phyloP scores from a whole-genome alignment of 345 rosid species.

The Rhodamnia argentea region DNA sequence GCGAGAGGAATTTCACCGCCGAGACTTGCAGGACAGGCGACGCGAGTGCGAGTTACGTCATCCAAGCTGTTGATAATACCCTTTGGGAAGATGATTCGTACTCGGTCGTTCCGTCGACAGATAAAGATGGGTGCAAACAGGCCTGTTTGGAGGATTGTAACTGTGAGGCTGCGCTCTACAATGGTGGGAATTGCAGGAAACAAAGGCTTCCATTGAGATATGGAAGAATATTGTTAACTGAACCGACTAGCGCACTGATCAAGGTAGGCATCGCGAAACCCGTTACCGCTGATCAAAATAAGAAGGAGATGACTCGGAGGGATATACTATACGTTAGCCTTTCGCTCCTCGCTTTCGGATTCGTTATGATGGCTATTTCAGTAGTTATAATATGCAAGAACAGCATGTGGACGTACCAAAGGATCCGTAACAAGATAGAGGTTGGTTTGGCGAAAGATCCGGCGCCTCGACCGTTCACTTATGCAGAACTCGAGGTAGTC shows the following conservation, averaged over 20 bases:
- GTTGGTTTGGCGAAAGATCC: neutral
- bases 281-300: neutral
- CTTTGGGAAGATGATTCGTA: conserved; percentile 5
- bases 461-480: conserved; percentile 3
- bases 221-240: neutral
- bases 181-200: neutral
- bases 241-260: conserved; percentile 1
- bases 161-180: conserved; percentile 18
- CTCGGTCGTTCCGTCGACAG: neutral
- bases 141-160: conserved; percentile 15
- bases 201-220: conserved; percentile 18
- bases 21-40: conserved; percentile 1
- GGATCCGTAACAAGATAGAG: neutral
- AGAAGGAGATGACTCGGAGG: neutral
- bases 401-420: neutral
- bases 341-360: neutral
- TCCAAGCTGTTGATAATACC: neutral
- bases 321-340: neutral
- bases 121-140: neutral
- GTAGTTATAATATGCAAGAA: neutral
- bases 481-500: conserved; percentile 1
- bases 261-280: neutral
- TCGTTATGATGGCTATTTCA: neutral
- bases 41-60: neutral
- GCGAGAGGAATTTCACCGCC: conserved; percentile 3